phyloP scores from a whole-genome alignment of 1,139 yeast genomes.

The Hanseniaspora sp. region DNA sequence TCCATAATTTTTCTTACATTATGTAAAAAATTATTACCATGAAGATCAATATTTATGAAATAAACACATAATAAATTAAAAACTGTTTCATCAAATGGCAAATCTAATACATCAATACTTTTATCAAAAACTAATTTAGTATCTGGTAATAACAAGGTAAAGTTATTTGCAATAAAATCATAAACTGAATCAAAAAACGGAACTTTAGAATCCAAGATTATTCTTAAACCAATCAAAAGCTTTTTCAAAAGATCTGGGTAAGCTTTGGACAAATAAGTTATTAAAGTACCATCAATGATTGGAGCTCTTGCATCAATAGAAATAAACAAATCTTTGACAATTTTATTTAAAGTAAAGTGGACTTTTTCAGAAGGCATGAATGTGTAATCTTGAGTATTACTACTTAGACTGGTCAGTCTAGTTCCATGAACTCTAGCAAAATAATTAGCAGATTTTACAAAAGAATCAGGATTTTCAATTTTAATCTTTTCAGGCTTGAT shows the following conservation, averaged over 20 bases:
- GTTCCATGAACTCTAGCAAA: constrained; percentile 12
- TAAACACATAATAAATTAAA: background rate
- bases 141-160: constrained; percentile 1
- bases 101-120: background rate
- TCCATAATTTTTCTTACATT: constrained; percentile 1
- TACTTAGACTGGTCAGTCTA: background rate
- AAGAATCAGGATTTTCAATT: background rate
- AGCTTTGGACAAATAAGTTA: constrained; percentile 7
- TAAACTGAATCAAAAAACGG: background rate
- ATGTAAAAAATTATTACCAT: background rate
- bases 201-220: constrained; percentile 1
- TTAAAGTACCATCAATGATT: background rate
- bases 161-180: background rate
- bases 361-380: background rate
- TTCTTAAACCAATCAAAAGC: background rate
- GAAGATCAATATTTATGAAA: background rate
- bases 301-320: background rate
- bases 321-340: background rate
- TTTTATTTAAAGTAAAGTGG: background rate
- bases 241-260: background rate
- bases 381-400: background rate
- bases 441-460: background rate
- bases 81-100: constrained; percentile 1
- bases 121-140: constrained; percentile 1
- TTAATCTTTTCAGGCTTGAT: background rate